Conservation (phyloP, 2,329 filamentous ascomycete genomes). For the Sclerotinia nivalis region DNA sequence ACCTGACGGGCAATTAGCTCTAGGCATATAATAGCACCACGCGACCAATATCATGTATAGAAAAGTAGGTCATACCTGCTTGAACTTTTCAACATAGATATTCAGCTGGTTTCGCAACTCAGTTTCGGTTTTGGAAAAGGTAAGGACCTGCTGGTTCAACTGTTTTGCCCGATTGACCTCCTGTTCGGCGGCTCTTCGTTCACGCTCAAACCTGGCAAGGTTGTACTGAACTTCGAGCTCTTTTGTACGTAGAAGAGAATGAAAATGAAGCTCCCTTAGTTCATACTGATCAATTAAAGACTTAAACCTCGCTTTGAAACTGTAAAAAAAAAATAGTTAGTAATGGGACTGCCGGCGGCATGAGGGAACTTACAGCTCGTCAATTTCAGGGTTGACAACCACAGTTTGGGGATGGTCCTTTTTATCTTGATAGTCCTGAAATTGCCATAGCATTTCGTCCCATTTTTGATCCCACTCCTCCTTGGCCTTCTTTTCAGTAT, state of each 20-base stretch:
- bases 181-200: conserved; percentile 82
- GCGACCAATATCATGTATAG: background rate
- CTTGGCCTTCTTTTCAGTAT: conserved; percentile 79
- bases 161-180: conserved; percentile 80
- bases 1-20: conserved; percentile 66
- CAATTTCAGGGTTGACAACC: conserved; percentile 81
- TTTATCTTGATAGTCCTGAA: conserved; percentile 85
- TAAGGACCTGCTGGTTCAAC: conserved; percentile 87
- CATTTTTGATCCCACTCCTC: conserved; percentile 83
- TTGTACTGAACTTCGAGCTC: conserved; percentile 95
- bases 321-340: conserved; percentile 53
- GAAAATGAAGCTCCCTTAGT: conserved; percentile 89
- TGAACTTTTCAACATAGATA: conserved; percentile 99
- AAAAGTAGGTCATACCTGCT: conserved; percentile 71
- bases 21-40: conserved; percentile 22
- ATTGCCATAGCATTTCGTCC: conserved; percentile 74
- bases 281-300: conserved; percentile 97
- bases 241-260: conserved; percentile 87
- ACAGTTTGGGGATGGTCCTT: conserved; percentile 81
- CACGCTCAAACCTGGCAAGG: conserved; percentile 82
- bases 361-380: conserved; percentile 67
- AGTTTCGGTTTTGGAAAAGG: conserved; percentile 93
- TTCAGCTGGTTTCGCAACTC: conserved; percentile 94
- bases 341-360: conserved; percentile 20
- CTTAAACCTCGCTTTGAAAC: conserved; percentile 85